Percentiles rank a stretch among this genome's conserved stretches.
Conservation (phyloP, 1,139 yeast genomes). For the Pichia sp. region DNA sequence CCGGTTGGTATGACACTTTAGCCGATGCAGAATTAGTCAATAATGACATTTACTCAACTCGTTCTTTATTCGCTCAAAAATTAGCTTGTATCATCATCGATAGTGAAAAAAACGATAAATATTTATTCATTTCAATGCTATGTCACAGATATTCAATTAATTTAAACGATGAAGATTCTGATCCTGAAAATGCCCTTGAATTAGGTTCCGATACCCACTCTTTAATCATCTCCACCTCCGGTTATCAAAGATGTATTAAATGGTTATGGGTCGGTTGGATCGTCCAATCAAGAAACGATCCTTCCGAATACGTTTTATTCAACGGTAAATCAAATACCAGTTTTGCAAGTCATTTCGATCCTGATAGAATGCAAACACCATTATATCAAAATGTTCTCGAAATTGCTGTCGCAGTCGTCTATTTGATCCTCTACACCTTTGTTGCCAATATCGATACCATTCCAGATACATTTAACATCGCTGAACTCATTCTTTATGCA, state of each 20-base stretch:
- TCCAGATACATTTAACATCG: conserved; percentile 32
- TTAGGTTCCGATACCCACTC: conserved; percentile 86
- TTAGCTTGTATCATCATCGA: conserved; percentile 73
- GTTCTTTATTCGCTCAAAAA: conserved; percentile 70
- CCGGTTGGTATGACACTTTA: conserved; percentile 72
- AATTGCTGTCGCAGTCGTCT: conserved; percentile 64
- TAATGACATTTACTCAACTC: conserved; percentile 56
- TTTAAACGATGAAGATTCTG: conserved; percentile 58
- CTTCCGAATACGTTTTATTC: conserved; percentile 65
- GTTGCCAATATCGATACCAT: conserved; percentile 53
- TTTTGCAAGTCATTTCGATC: conserved; percentile 69
- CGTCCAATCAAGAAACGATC: conserved; percentile 69
- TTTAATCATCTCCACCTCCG: conserved; percentile 70
- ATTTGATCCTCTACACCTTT: conserved; percentile 58
- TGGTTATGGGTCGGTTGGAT: conserved; percentile 98
- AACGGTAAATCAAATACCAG: conserved; percentile 56
- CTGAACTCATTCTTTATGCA: conserved; percentile 59
- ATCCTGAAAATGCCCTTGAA: conserved; percentile 72
- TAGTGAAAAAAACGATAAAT: conserved; percentile 53
- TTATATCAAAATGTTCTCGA: conserved; percentile 75
- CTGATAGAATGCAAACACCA: conserved; percentile 83
- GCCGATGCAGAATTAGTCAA: conserved; percentile 64
- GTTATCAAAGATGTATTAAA: conserved; percentile 81
- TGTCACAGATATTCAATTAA: conserved; percentile 74
- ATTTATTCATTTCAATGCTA: conserved; percentile 71